Evolutionary conservation across 176 grass and related monocot species (phyloP), one percentile per base, ranked within the genome.

Genomic region (Pontederia paniculata): DNA sequence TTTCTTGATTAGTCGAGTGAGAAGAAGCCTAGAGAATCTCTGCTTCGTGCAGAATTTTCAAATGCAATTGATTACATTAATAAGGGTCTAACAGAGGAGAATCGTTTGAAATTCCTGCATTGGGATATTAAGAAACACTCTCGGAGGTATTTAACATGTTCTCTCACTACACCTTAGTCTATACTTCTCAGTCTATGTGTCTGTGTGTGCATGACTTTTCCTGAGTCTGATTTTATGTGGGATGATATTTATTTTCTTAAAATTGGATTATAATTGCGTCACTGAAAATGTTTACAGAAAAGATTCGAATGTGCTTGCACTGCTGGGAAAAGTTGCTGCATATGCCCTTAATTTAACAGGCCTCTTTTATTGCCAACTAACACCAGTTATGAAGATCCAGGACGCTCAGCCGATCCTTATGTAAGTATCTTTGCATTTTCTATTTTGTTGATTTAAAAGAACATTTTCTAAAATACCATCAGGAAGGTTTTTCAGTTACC

Each of bases 21-120:
- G 77, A 98, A 88, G 77, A 98, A 88, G 65, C 87, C 94, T 49
- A 86, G 94, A 75, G 94, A 98, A 77, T 88, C 94, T 54, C 68
- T 98, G 62, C 94, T 98, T 65, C 71, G 83, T 67, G 72, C 75
- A 60, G 94, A 93, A 76, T 98, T 98, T 76, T 83, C 86, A 52
- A 84, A 82, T 70, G 83, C 94, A 41, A 98, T 98, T 50, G 61
- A 93, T 80, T 43, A 72, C 20, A 93, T 98, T 74, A 98, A 98
- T 52, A 98, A 88, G 60, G 73, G 59, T 55, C 79, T 88, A 48
- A 45, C 86, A 17, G 75, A 84, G 31, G 77, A 84, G 57, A 73
- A 74, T 22, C 74, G 69, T 53, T 75, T 98, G 20, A 86, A 69
- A 67, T 98, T 98, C 74, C 70, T 98, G 64, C 94, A 98, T 69